Conservation (phyloP, 495 filamentous ascomycete species). For the Penicillium psychrofluorescens region DNA sequence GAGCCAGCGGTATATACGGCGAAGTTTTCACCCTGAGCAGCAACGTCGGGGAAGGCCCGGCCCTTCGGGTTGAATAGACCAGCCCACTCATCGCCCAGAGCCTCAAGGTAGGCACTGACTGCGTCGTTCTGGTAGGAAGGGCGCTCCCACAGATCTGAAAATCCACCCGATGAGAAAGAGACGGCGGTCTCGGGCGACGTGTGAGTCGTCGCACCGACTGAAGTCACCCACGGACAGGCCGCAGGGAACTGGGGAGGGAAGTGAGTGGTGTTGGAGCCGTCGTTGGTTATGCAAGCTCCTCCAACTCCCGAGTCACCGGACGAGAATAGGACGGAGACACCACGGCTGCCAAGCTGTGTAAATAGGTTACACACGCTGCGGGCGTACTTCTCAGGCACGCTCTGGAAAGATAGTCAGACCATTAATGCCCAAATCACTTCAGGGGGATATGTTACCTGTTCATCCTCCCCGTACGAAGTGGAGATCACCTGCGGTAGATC, state of each 20-base stretch:
- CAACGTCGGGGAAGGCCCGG: slow-evolving; percentile 67
- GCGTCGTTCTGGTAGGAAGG: slow-evolving; percentile 55
- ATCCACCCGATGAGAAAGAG: slow-evolving; percentile 58
- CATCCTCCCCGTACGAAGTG: slow-evolving; percentile 76
- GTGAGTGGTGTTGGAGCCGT: slow-evolving; percentile 56
- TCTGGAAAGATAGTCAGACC: slow-evolving; percentile 32
- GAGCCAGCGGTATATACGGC: slow-evolving; percentile 47
- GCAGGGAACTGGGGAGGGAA: slow-evolving; percentile 69
- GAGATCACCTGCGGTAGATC: slow-evolving; percentile 68
- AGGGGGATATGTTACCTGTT: slow-evolving; percentile 32
- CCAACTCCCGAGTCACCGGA: slow-evolving; percentile 70
- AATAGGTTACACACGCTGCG: slow-evolving; percentile 61
- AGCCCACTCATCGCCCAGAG: slow-evolving; percentile 36
- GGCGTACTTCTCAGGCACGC: slow-evolving; percentile 60
- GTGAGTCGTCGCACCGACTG: slow-evolving; percentile 59
- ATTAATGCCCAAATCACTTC: not conserved
- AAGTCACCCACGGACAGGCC: slow-evolving; percentile 65
- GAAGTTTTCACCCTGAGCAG: slow-evolving; percentile 53
- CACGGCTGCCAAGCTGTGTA: slow-evolving; percentile 66
- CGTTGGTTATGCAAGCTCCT: slow-evolving; percentile 55
- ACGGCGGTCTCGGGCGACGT: slow-evolving; percentile 50
- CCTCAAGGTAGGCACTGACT: slow-evolving; percentile 49
- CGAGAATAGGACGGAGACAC: slow-evolving; percentile 65
- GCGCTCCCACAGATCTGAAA: slow-evolving; percentile 56
- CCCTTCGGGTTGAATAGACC: slow-evolving; percentile 54